Conservation (phyloP, 2,329 filamentous ascomycete species). For the Epicoccum sorghinum region DNA sequence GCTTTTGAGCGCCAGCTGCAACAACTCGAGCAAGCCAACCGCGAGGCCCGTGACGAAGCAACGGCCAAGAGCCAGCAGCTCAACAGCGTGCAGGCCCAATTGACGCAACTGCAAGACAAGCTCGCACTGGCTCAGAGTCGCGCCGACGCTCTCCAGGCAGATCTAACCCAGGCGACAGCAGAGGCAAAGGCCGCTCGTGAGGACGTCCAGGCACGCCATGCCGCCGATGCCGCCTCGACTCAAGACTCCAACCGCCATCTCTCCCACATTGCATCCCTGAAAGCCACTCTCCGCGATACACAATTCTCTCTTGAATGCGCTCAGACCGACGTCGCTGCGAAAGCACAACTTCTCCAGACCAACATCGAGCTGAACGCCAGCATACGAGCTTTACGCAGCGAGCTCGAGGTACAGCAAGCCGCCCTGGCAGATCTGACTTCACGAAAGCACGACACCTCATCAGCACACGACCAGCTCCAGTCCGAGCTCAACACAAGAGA, state of each 20-base stretch:
- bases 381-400: conserved; percentile 25
- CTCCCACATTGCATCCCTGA: conserved; percentile 24
- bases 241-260: neutral
- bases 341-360: conserved; percentile 34
- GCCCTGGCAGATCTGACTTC: conserved; percentile 6
- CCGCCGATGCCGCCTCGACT: neutral
- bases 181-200: conserved; percentile 35
- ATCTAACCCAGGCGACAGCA: conserved; percentile 34
- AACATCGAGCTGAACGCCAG: conserved; percentile 32
- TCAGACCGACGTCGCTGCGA: conserved; percentile 31
- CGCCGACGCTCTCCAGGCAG: conserved; percentile 32
- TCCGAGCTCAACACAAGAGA: conserved; percentile 34
- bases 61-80: conserved; percentile 5
- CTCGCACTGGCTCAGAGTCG: conserved; percentile 33
- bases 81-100: conserved; percentile 6
- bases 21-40: conserved; percentile 25
- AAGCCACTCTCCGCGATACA: conserved; percentile 30
- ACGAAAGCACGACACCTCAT: neutral
- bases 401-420: conserved; percentile 21
- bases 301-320: conserved; percentile 36
- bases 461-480: conserved; percentile 23
- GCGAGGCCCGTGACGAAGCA: conserved; percentile 17
- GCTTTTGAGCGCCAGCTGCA: conserved; percentile 31
- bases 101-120: conserved; percentile 23
- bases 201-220: conserved; percentile 11